phyloP scores from a whole-genome alignment of 2,329 filamentous ascomycete genomes.

The Leptographium galeiforme region DNA sequence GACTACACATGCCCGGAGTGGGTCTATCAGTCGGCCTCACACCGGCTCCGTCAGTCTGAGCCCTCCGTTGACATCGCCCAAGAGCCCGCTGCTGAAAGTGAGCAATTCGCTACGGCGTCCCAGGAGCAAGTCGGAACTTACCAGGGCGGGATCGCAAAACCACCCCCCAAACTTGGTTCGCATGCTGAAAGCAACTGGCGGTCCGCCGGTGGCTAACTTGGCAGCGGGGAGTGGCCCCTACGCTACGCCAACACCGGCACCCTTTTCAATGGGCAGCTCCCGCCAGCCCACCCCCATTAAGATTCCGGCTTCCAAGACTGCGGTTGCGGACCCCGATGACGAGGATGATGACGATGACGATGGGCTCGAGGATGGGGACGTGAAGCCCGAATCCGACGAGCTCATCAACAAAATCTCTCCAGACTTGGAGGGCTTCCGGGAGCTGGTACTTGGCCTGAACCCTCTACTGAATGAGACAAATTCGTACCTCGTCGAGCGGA shows the following conservation, averaged over 20 bases:
- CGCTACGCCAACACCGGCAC: background rate
- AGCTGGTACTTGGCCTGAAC: conserved; percentile 61
- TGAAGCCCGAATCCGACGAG: conserved; percentile 48
- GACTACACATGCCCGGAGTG: conserved; percentile 41
- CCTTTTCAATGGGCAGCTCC: background rate
- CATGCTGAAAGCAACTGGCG: conserved; percentile 39
- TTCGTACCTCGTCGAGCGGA: conserved; percentile 59
- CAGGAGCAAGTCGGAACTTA: conserved; percentile 41
- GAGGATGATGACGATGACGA: conserved; percentile 45
- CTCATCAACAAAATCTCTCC: conserved; percentile 56
- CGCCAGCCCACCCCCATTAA: background rate
- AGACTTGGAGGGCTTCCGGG: conserved; percentile 61
- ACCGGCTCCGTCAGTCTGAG: conserved; percentile 20
- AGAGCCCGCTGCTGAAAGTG: conserved; percentile 34
- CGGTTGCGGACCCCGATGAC: conserved; percentile 27
- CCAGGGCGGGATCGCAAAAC: conserved; percentile 25
- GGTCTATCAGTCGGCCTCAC: conserved; percentile 36
- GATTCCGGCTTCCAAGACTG: conserved; percentile 4
- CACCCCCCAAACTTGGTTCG: conserved; percentile 29
- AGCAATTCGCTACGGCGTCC: conserved; percentile 37
- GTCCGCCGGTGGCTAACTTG: conserved; percentile 37
- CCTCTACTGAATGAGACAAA: conserved; percentile 47
- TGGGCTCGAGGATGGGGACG: conserved; percentile 43
- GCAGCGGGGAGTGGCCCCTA: conserved; percentile 22
- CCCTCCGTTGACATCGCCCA: conserved; percentile 23